Evolutionary conservation across 495 filamentous ascomycete species (phyloP), one percentile per base, ranked within the genome.

Genomic region (Aspergillus bertholletiae): DNA sequence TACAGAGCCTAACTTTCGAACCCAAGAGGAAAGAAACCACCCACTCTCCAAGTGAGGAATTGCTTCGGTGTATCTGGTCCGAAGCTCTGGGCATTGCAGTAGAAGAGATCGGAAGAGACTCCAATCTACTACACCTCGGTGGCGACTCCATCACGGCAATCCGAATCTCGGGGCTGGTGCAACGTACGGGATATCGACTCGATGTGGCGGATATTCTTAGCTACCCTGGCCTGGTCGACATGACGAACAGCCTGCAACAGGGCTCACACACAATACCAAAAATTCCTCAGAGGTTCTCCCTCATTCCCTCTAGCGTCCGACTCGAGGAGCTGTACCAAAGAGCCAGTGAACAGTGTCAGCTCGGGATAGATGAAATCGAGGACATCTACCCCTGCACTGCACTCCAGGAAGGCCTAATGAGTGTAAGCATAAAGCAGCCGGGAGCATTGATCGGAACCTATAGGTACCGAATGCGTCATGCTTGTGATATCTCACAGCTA

Each of bases 361-460:
- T 34, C 7, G 3, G 7, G 7, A 2, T 12, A 13, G 12, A 34
- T 5, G 2, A 2, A 2, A 67, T 85, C 23, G 74, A 80, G 44
- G 82, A 85, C 56, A 60, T 82, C 0, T 85, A 81, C 53, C 80
- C 82, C 17, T 82, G 80, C 61, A 84, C 81, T 0, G 76, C 83
- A 13, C 56, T 84, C 9, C 83, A 85, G 61, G 81, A 80, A 58
- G 81, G 76, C 0, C 63, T 84, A 8, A 69, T 83, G 66, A 71
- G 72, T 1, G 56, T 80, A 7, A 75, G 80, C 9, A 64, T 66
- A 40, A 75, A 76, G 54, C 60, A 72, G 12, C 63, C 64, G 13
- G 76, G 74, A 18, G 72, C 74, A 5, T 84, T 82, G 51, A 70
- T 80, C 0, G 73, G 71, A 5, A 71, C 71, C 39, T 56, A 41